phyloP scores from a whole-genome alignment of 2,329 filamentous ascomycete species.

The Microdochium nivale region DNA sequence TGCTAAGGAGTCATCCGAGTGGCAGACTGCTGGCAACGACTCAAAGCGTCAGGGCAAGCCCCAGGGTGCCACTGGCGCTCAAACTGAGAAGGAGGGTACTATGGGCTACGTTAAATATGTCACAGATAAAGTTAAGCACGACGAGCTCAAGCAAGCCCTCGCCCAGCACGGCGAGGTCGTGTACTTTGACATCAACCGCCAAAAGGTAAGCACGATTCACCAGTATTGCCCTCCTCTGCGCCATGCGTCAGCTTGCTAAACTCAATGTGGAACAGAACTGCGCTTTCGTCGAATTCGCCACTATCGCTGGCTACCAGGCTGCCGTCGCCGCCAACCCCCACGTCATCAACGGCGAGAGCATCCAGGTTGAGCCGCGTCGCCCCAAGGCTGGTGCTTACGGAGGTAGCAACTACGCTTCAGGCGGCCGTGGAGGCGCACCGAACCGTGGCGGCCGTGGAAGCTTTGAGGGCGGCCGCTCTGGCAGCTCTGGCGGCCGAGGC shows the following conservation, averaged over 20 bases:
- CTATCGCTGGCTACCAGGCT: conserved; percentile 69
- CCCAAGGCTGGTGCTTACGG: conserved; percentile 64
- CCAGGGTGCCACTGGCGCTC: conserved; percentile 51
- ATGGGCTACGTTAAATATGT: conserved; percentile 95
- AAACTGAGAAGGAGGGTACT: conserved; percentile 64
- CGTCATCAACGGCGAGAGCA: conserved; percentile 70
- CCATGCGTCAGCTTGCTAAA: background rate
- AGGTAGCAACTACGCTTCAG: conserved; percentile 52
- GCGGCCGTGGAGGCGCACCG: conserved; percentile 50
- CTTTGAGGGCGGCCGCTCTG: conserved; percentile 49
- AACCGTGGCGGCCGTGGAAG: conserved; percentile 57
- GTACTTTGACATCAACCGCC: conserved; percentile 70
- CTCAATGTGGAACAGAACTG: conserved; percentile 59
- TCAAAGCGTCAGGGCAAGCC: conserved; percentile 76
- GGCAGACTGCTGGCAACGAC: conserved; percentile 82
- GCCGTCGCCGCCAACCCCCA: conserved; percentile 82
- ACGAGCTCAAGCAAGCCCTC: conserved; percentile 62
- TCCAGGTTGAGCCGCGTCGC: conserved; percentile 83
- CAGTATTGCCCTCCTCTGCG: conserved; percentile 1
- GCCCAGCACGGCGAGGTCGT: conserved; percentile 62
- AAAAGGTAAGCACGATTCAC: conserved; percentile 57
- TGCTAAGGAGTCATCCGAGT: conserved; percentile 57
- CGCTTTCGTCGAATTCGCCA: conserved; percentile 91
- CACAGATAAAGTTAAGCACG: conserved; percentile 73
- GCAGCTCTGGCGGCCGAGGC: conserved; percentile 56